phyloP scores from a whole-genome alignment of 1,284 basidiomycete genomes.

The Takashimella tepidaria region DNA sequence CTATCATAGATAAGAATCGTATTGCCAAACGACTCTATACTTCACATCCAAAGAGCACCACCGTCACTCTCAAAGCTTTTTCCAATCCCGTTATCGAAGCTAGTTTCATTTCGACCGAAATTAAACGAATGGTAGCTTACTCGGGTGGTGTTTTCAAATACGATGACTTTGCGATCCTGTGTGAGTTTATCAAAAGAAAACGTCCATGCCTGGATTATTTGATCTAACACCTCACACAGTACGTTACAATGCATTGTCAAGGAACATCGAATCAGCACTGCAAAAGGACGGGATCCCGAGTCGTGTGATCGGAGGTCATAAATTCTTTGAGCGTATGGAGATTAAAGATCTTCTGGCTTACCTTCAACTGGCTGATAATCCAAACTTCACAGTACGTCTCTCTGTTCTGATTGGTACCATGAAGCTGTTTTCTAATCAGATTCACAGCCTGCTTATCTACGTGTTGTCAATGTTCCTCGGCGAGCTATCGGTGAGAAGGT shows the following conservation, averaged over 20 bases:
- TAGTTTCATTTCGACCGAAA: conserved; percentile 68
- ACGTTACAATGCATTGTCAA: conserved; percentile 76
- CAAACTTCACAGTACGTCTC: conserved; percentile 55
- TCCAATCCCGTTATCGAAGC: conserved; percentile 54
- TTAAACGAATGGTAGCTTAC: conserved; percentile 68
- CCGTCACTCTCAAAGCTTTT: conserved; percentile 52
- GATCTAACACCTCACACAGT: conserved; percentile 56
- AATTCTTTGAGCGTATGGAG: conserved; percentile 81
- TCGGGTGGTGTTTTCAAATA: conserved; percentile 68
- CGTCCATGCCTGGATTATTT: too few species aligned
- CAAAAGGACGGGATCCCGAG: conserved; percentile 74
- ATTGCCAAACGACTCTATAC: conserved; percentile 73
- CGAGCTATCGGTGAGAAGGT: conserved; percentile 81
- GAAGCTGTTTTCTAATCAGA: not conserved
- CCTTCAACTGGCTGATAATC: conserved; percentile 78
- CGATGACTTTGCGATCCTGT: conserved; percentile 72
- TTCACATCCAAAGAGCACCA: conserved; percentile 59
- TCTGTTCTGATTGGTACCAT: not conserved
- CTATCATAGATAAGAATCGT: conserved; percentile 52
- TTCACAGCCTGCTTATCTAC: conserved; percentile 61
- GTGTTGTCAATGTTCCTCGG: conserved; percentile 70
- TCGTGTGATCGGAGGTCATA: conserved; percentile 71
- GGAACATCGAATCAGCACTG: conserved; percentile 69
- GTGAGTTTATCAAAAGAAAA: conserved; percentile 62
- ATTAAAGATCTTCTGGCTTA: conserved; percentile 87